A percentile compares a stretch with the other conserved stretches of the same genome.
Conservation (phyloP, 345 rosid species). For the Linum trigynum region DNA sequence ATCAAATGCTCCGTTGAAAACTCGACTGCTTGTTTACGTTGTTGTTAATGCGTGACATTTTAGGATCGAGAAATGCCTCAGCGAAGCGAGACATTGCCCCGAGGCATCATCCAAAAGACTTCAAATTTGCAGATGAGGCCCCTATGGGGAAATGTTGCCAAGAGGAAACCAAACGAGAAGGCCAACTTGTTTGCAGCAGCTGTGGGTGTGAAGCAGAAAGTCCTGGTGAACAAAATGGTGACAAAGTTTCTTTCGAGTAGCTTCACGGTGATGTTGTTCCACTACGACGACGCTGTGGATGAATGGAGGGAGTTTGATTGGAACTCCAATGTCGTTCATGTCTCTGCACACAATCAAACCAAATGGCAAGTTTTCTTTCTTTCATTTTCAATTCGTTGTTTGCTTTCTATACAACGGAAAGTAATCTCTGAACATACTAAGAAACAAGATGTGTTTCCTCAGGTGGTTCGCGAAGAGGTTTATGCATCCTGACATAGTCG, state of each 20-base stretch:
- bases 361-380: slow-evolving; percentile 47
- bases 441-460: neutral
- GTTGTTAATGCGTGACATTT: slow-evolving; percentile 15
- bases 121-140: slow-evolving; percentile 57
- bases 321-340: slow-evolving; percentile 53
- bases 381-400: neutral
- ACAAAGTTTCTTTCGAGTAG: slow-evolving; percentile 51
- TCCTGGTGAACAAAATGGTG: slow-evolving; percentile 44
- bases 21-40: neutral
- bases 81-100: slow-evolving; percentile 51
- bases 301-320: slow-evolving; percentile 65
- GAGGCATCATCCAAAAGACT: slow-evolving; percentile 35
- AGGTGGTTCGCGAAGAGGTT: slow-evolving; percentile 91
- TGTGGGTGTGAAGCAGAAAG: slow-evolving; percentile 53
- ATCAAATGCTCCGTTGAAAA: too few relatives aligned
- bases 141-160: slow-evolving; percentile 31
- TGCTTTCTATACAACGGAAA: neutral
- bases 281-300: slow-evolving; percentile 76
- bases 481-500: slow-evolving; percentile 63
- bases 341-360: slow-evolving; percentile 72
- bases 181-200: slow-evolving; percentile 39
- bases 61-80: slow-evolving; percentile 38
- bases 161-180: too few relatives aligned
- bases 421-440: too few relatives aligned
- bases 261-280: slow-evolving; percentile 76